A percentile compares a stretch with the other conserved stretches of the same genome.
Evolutionary conservation across 768 basidiomycete species (phyloP).

Genomic region (Tricholoma sp.): DNA sequence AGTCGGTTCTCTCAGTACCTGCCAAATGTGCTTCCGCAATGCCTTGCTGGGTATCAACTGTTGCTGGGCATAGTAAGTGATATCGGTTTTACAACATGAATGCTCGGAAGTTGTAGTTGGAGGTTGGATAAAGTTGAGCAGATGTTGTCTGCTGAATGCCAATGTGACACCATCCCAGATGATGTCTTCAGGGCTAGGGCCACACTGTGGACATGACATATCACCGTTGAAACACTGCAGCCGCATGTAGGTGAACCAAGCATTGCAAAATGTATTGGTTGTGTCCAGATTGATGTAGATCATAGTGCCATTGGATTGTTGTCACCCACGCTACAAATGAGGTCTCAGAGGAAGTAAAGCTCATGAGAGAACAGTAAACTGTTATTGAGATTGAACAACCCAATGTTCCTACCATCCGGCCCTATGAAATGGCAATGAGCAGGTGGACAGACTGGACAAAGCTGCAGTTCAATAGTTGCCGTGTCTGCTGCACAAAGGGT

Average conservation of each 20-base stretch:
- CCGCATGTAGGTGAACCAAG: slow-evolving; percentile 26
- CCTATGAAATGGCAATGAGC: slow-evolving; percentile 17
- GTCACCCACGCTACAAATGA: slow-evolving; percentile 27
- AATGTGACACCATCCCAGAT: slow-evolving; percentile 20
- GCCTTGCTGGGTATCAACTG: background rate
- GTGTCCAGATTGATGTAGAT: slow-evolving; percentile 1
- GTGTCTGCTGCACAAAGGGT: background rate
- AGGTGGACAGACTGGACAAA: background rate
- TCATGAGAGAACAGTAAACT: slow-evolving; percentile 23
- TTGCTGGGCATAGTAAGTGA: background rate
- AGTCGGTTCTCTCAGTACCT: background rate
- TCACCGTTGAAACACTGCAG: slow-evolving; percentile 7
- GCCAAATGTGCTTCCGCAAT: background rate
- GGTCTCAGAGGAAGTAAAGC: slow-evolving; percentile 28
- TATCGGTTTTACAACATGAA: background rate
- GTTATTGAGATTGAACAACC: slow-evolving; percentile 33
- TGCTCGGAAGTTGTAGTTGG: background rate
- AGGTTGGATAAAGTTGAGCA: slow-evolving; percentile 7
- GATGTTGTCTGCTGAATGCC: slow-evolving; percentile 11
- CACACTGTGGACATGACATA: slow-evolving; percentile 16
- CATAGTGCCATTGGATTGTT: slow-evolving; percentile 17
- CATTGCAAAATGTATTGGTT: slow-evolving; percentile 22
- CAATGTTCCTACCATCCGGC: slow-evolving; percentile 21
- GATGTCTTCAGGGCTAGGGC: slow-evolving; percentile 11
- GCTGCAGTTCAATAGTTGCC: background rate